A percentile compares a stretch with the other conserved stretches of the same genome.
Conservation (phyloP, 1,139 yeast genomes). For the Pichia sp. region DNA sequence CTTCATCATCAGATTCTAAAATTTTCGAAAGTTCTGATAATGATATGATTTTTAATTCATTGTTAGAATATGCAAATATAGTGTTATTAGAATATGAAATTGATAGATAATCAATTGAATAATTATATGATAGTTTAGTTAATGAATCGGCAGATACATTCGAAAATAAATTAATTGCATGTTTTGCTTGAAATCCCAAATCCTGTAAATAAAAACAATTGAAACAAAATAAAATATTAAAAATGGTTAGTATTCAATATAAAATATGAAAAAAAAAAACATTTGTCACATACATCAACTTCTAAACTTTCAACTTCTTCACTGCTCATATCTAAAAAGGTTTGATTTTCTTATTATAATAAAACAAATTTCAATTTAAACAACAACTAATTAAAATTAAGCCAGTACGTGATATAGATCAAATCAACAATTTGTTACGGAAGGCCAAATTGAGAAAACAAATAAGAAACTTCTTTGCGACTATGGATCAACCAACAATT, state of each 20-base stretch:
- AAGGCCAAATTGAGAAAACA: not conserved
- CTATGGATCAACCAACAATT: no score
- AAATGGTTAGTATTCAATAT: no score
- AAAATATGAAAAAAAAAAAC: not conserved
- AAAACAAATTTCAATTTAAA: no score
- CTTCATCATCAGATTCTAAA: conserved; percentile 15
- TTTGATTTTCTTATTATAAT: no score
- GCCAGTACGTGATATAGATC: no score
- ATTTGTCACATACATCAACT: conserved; percentile 17
- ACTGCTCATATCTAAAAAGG: no score
- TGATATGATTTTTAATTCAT: conserved; percentile 17
- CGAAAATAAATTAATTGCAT: conserved; percentile 20
- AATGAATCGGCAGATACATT: conserved; percentile 3
- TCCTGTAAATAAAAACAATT: no score
- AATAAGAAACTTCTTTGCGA: not conserved
- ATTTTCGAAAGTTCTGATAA: conserved; percentile 18
- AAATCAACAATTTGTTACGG: not conserved
- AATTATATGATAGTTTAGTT: conserved; percentile 1
- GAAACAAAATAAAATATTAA: no score
- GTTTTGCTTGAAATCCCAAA: conserved; percentile 26
- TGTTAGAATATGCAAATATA: conserved; percentile 19
- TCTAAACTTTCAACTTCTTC: conserved; percentile 16
- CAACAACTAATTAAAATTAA: no score
- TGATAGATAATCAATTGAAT: conserved; percentile 17
- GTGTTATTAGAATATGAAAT: conserved; percentile 16